Base-by-base conservation (phyloP, 805 yeast species). In the Wickerhamomyces hampshirensis region DNA sequence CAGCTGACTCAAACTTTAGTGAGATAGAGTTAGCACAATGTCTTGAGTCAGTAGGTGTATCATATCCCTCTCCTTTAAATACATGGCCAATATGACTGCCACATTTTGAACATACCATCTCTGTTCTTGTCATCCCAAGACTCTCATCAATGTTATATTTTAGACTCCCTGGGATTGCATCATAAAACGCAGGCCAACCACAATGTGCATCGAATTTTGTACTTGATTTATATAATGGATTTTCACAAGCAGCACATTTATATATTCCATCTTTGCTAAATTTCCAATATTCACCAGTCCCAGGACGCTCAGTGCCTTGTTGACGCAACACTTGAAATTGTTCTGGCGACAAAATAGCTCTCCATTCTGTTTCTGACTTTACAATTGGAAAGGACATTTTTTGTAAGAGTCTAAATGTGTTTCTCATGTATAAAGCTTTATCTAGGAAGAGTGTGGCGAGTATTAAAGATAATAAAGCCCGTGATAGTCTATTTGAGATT, bases 181-280 rank as follows among this genome's bases (percentile, higher is more conserved):
- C 83, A 59, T 81, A 91, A 60, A 93, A 93, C 0, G 96, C 89
- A 1, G 98, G 98, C 98, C 98, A 93, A 3, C 98, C 98, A 60
- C 98, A 93, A 36, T 87, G 87, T 10, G 95, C 77, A 39, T 82
- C 80, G 51, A 93, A 93, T 59, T 93, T 91, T 4, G 96, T 73
- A 23, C 71, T 65, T 19, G 95, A 79, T 42, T 72, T 71, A 60
- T 93, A 93, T 21, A 93, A 63, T 10, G 96, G 95, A 30, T 73
- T 65, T 34, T 69, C 70, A 61, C 98, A 93, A 5, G 82, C 98
- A 0, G 84, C 96, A 63, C 99, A 93, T 31, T 65, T 63, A 59
- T 88, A 93, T 3, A 74, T 63, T 1, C 97, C 98, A 3, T 46
- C 47, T 5, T 62, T 56, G 26, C 67, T 62, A 35, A 74, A 70